Evolutionary conservation across 495 filamentous ascomycete species (phyloP), one percentile per base, ranked within the genome.

Genomic region (Parmelia sp.): DNA sequence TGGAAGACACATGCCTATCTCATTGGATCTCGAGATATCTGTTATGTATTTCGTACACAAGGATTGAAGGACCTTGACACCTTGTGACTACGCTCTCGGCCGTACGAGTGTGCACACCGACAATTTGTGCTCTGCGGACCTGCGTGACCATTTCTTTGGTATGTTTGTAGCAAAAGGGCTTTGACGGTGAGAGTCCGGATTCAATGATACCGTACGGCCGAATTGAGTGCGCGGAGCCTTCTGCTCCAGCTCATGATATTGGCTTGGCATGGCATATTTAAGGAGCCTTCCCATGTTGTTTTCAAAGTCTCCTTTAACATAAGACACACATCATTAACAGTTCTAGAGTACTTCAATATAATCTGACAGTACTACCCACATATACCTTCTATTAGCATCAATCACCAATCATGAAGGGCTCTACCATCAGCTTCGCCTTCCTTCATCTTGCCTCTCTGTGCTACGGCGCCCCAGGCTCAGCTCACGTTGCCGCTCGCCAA

Each of bases 391-490:
- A 37, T 37, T 11, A 37, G 36, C 11, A 37, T 11, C 36, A 37
- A 37, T 37, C 36, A 11, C 36, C 36, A 25, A 62, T 12, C 36
- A 62, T 62, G 60, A 51, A 62, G 47, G 25, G 31, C 12, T 53
- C 44, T 45, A 33, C 33, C 47, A 56, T 62, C 47, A 21, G 44
- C 49, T 3, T 49, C 37, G 29, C 49, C 10, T 17, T 62, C 0
- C 31, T 49, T 27, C 47, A 37, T 36, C 45, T 56, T 11, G 35
- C 49, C 23, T n/a, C 47, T 27, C 21, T 31, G 19, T 10, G 39
- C 33, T 56, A 7, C 49, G n/a, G 12, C 31, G 49, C 36, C 21
- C 60, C 60, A 23, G 17, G 44, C 17, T 56, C 60, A 10, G 0
- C 33, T 23, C 25, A 31, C 6, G 1, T 23, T 17, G 33, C 55